phyloP scores from a whole-genome alignment of 768 basidiomycete species.

The Podaxis sp. region DNA sequence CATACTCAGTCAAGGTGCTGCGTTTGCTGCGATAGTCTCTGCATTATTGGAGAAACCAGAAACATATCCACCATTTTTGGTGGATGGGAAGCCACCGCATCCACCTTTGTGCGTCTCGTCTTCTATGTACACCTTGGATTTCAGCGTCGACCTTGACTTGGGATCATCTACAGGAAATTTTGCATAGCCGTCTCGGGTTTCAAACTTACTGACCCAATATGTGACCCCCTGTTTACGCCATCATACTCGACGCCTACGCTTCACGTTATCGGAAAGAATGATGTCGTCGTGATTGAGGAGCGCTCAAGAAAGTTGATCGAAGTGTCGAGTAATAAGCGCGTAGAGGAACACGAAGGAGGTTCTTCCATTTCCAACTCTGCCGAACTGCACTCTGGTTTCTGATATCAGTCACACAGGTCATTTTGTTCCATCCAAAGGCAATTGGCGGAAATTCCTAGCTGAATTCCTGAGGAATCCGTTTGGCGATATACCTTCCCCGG shows the following conservation, averaged over 20 bases:
- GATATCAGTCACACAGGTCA: slow-evolving; percentile 53
- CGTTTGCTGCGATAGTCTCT: slow-evolving; percentile 64
- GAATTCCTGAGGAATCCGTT: slow-evolving; percentile 58
- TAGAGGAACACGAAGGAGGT: slow-evolving; percentile 80
- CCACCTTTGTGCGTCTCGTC: slow-evolving; percentile 59
- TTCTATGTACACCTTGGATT: not conserved
- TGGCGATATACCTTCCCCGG: slow-evolving; percentile 47
- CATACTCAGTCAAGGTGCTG: slow-evolving; percentile 66
- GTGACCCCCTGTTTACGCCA: slow-evolving; percentile 43
- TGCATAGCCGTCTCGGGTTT: slow-evolving; percentile 73
- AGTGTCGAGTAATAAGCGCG: slow-evolving; percentile 50
- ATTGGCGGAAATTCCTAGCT: slow-evolving; percentile 70
- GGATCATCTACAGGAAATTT: slow-evolving; percentile 47
- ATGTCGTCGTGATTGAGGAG: slow-evolving; percentile 71
- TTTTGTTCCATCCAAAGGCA: slow-evolving; percentile 72
- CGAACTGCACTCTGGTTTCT: slow-evolving; percentile 19
- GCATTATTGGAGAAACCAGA: slow-evolving; percentile 48
- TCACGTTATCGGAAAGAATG: slow-evolving; percentile 70
- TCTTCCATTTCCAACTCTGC: slow-evolving; percentile 22
- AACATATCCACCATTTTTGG: slow-evolving; percentile 52
- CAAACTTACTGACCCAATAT: slow-evolving; percentile 45
- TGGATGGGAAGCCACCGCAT: slow-evolving; percentile 63
- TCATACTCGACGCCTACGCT: slow-evolving; percentile 67
- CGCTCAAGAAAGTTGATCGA: slow-evolving; percentile 54
- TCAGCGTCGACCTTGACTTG: slow-evolving; percentile 7